Conservation (phyloP, 2,329 filamentous ascomycete genomes). For the Plectosphaerella sp. region DNA sequence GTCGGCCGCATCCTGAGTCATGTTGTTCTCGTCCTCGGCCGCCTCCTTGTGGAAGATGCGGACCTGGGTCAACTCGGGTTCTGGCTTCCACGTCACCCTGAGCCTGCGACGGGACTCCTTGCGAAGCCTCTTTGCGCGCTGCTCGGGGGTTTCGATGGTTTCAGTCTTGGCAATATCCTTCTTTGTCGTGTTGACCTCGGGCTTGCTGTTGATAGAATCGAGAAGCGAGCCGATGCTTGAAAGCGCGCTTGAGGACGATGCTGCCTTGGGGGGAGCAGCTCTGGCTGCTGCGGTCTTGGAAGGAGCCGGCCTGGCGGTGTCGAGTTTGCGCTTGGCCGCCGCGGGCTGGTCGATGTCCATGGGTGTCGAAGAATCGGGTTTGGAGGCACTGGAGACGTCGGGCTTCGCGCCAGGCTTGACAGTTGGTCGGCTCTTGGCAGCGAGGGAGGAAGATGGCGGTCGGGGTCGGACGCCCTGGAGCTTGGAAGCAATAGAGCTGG, state of each 20-base stretch:
- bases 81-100: conserved; percentile 67
- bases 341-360: conserved; percentile 14
- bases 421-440: conserved; percentile 42
- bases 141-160: conserved; percentile 60
- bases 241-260: conserved; percentile 27
- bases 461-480: conserved; percentile 22
- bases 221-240: conserved; percentile 52
- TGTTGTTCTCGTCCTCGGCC: conserved; percentile 63
- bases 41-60: conserved; percentile 69
- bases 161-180: conserved; percentile 35
- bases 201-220: conserved; percentile 42
- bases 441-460: conserved; percentile 27
- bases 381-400: conserved; percentile 13
- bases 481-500: conserved; percentile 19
- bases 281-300: conserved; percentile 21
- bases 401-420: conserved; percentile 36
- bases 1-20: conserved; percentile 68
- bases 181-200: conserved; percentile 32
- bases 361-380: conserved; percentile 12
- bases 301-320: conserved; percentile 18
- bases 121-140: conserved; percentile 62
- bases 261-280: conserved; percentile 17
- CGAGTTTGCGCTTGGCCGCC: conserved; percentile 16
- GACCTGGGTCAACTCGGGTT: conserved; percentile 61
- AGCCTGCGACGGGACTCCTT: conserved; percentile 69